Base-by-base conservation (phyloP, 2,329 filamentous ascomycete species). In the Verticillium zaregamsianum region DNA sequence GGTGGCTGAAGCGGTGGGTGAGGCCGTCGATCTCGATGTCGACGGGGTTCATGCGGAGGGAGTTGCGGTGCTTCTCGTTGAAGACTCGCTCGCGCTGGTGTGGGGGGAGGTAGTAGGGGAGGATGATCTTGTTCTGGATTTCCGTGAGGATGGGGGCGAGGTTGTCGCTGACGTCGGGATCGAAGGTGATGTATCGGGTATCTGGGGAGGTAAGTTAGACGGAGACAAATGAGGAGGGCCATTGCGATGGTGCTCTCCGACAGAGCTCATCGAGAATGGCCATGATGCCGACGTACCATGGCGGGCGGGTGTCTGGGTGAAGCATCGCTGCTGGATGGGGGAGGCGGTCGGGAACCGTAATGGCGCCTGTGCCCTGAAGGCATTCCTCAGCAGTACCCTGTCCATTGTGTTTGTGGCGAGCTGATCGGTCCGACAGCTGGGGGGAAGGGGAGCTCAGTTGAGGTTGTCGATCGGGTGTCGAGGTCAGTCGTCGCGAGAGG, bases 61-160 rank as follows among this genome's bases (percentile, higher is more conserved):
- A 73, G 65, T 79, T 74, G 65, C 77, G 74, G 71, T 80, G 76
- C 64, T 78, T 79, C 15, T 70, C 65, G 62, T 77, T 75, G 74
- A 80, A 82, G 67, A 90, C 73, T 63, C 83, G 78, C 66, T 81
- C 77, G 67, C 79, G 82, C 74, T 89, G 82, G 58, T 75, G 73
- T 32, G 70, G 62, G 25, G 81, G 78, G 32, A 91, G 82, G 70
- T 86, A 83, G 35, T 80, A 74, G n/a, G 87, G 87, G 52, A 90
- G 74, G 70, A 90, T 83, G 71, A 88, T 80, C 66, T 83, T 82
- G 55, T 80, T 74, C 65, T 87, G 85, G 69, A 90, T 80, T 25
- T 68, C 73, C 49, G 73, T 71, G 64, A 90, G 81, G 35, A 81
- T 69, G 14, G 71, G 62, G 70, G 88, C 81, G 63, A 90, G 80